Evolutionary conservation across 176 grass and related monocot genomes (phyloP), one percentile per base, ranked within the genome.

Genomic region (Secale cereale): DNA sequence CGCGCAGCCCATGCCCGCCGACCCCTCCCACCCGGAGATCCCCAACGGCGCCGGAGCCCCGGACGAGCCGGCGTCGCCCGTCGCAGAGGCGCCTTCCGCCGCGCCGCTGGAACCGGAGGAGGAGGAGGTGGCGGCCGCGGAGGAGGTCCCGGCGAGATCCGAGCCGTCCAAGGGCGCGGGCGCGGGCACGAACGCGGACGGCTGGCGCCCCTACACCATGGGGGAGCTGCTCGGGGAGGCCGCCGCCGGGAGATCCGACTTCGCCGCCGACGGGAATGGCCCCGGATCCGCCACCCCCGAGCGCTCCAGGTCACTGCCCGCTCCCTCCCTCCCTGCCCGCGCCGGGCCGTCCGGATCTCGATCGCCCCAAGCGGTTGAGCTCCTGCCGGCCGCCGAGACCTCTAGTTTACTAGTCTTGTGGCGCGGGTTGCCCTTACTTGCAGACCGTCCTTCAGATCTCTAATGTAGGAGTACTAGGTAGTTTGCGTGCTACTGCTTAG

Each of bases 221-320:
- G 84, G 90, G 43, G 90, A 92, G 82, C 85, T 95, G n/a, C 86
- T 95, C 36, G 84, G 91, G 19, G 90, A 88, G 70, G 85, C 85
- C 19, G 59, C 48, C 32, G 67, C 26, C 59, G 90, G n/a, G 59
- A 85, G 83, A 86, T 88, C 93, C 83, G 71, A 69, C 78, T 59
- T 77, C 35, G 80, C 23, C 16, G 87, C 23, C 16, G 89, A 92
- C 41, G 87, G 69, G 22, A 92, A 91, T 81, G 86, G 86, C 61
- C 26, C 70, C 22, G 56, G 87, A 82, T 86, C 84, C 35, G 85
- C 63, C 67, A 85, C 28, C 37, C 83, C 75, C 5, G 80, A 92
- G 16, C 45, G 83, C 41, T 62, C 37, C 54, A 83, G 88, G 80
- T 95, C 48, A 35, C 83, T 86, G 78, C 41, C 50, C 28, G 33